Conservation (phyloP, 1,139 yeast species). For the Blastobotrys malaysiensis region DNA sequence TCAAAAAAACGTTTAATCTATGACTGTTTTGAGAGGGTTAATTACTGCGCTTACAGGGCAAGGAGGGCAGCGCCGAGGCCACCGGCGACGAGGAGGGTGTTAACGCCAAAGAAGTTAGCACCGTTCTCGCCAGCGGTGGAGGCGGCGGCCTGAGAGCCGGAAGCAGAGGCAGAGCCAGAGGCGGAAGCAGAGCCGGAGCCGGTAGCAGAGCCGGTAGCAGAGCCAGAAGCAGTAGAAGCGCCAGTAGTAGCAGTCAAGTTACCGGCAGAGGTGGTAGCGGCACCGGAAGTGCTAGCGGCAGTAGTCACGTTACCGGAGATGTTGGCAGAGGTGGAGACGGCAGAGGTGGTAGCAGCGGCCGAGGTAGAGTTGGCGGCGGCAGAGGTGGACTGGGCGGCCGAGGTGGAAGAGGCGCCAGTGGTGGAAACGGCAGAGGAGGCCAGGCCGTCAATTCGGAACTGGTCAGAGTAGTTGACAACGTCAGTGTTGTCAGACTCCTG, state of each 20-base stretch:
- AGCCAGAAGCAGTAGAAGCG: slow-evolving; percentile 7
- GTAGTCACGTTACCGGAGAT: slow-evolving; percentile 10
- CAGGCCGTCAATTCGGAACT: slow-evolving; percentile 27
- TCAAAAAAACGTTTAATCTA: neutral
- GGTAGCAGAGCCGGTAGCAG: slow-evolving; percentile 11
- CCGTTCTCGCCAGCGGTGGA: slow-evolving; percentile 11
- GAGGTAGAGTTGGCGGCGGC: slow-evolving; percentile 16
- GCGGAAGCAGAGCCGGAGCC: slow-evolving; percentile 12
- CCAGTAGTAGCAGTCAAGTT: slow-evolving; percentile 10
- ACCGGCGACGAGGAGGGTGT: slow-evolving; percentile 21
- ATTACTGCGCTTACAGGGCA: slow-evolving; percentile 17
- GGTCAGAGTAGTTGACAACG: slow-evolving; percentile 35
- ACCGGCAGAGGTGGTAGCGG: slow-evolving; percentile 8
- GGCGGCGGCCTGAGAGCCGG: slow-evolving; percentile 13
- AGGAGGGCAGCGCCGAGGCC: slow-evolving; percentile 23
- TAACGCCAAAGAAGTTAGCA: slow-evolving; percentile 18
- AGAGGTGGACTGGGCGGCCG: slow-evolving; percentile 16
- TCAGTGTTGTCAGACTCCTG: slow-evolving; percentile 26
- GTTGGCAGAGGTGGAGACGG: slow-evolving; percentile 12
- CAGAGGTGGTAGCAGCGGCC: slow-evolving; percentile 15
- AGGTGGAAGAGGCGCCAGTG: slow-evolving; percentile 16
- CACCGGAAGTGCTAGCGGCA: slow-evolving; percentile 12
- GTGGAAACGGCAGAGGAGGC: slow-evolving; percentile 20
- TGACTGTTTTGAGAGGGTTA: neutral
- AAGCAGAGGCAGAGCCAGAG: slow-evolving; percentile 13